Conservation (phyloP, 352 stramenopile species). For the Globisporangium canariense region DNA sequence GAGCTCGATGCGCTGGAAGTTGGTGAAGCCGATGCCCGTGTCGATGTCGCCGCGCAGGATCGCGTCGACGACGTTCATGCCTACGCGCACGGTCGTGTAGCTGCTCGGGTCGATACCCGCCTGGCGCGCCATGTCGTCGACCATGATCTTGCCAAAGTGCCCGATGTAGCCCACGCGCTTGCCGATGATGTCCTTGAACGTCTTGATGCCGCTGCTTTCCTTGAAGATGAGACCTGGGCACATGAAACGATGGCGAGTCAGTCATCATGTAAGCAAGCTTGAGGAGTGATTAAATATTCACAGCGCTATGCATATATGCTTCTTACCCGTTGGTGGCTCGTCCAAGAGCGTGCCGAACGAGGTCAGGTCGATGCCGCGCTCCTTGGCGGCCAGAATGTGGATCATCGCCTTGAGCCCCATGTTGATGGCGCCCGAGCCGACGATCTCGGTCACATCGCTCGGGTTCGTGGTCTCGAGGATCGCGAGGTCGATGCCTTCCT, state of each 20-base stretch:
- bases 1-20: slow-evolving; percentile 52
- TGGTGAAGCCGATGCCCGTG: slow-evolving; percentile 50
- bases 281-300: too few species aligned
- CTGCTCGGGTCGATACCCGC: slow-evolving; percentile 39
- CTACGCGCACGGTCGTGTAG: slow-evolving; percentile 43
- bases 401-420: slow-evolving; percentile 55
- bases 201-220: slow-evolving; percentile 43
- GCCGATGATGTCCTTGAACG: slow-evolving; percentile 52
- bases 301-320: not conserved
- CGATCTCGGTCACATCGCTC: slow-evolving; percentile 50
- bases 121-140: slow-evolving; percentile 50
- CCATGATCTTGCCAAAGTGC: slow-evolving; percentile 52
- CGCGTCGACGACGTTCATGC: slow-evolving; percentile 53
- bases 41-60: slow-evolving; percentile 48
- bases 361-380: slow-evolving; percentile 44
- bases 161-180: slow-evolving; percentile 53
- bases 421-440: slow-evolving; percentile 42
- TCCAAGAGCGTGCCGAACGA: slow-evolving; percentile 46
- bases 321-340: slow-evolving; percentile 36
- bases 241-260: not conserved
- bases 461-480: slow-evolving; percentile 51
- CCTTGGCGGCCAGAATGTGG: slow-evolving; percentile 47
- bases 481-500: slow-evolving; percentile 48
- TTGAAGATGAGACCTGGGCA: slow-evolving; percentile 44
- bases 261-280: not conserved